Conservation (phyloP, 2,329 filamentous ascomycete genomes). For the Ophiocordyceps camponoti-saundersi region DNA sequence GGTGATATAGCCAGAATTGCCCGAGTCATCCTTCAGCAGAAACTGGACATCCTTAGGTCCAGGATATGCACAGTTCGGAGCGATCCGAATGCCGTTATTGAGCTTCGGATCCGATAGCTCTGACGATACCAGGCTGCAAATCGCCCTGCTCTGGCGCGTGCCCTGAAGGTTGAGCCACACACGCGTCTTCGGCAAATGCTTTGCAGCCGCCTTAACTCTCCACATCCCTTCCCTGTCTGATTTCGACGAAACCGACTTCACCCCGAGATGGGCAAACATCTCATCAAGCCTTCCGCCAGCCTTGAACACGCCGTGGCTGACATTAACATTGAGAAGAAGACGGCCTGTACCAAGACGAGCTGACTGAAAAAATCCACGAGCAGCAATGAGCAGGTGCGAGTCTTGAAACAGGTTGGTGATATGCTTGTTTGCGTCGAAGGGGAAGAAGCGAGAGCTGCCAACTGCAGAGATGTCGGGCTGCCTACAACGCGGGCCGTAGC, state of each 20-base stretch:
- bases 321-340: slow-evolving; percentile 36
- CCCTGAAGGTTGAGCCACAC: slow-evolving; percentile 16
- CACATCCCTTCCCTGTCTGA: slow-evolving; percentile 1
- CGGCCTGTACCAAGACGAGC: slow-evolving; percentile 34
- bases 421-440: slow-evolving; percentile 15
- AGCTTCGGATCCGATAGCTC: slow-evolving; percentile 7
- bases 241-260: slow-evolving; percentile 5
- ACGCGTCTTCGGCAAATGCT: slow-evolving; percentile 20
- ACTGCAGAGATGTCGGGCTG: slow-evolving; percentile 18
- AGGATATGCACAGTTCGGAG: slow-evolving; percentile 9
- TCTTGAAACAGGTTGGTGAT: slow-evolving; percentile 10
- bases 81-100: slow-evolving; percentile 9
- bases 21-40: slow-evolving; percentile 10
- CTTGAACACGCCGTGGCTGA: slow-evolving; percentile 36
- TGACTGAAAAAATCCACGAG: slow-evolving; percentile 39
- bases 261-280: slow-evolving; percentile 13
- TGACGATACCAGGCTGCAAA: slow-evolving; percentile 12
- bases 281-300: slow-evolving; percentile 16
- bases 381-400: slow-evolving; percentile 18
- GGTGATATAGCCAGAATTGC: slow-evolving; percentile 11
- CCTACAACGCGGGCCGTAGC: slow-evolving; percentile 22
- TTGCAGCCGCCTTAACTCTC: slow-evolving; percentile 14
- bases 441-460: slow-evolving; percentile 32
- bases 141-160: slow-evolving; percentile 12
- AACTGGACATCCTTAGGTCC: slow-evolving; percentile 17